Base-by-base conservation (phyloP, 2,329 filamentous ascomycete genomes). In the Pseudocercospora macadamiae region DNA sequence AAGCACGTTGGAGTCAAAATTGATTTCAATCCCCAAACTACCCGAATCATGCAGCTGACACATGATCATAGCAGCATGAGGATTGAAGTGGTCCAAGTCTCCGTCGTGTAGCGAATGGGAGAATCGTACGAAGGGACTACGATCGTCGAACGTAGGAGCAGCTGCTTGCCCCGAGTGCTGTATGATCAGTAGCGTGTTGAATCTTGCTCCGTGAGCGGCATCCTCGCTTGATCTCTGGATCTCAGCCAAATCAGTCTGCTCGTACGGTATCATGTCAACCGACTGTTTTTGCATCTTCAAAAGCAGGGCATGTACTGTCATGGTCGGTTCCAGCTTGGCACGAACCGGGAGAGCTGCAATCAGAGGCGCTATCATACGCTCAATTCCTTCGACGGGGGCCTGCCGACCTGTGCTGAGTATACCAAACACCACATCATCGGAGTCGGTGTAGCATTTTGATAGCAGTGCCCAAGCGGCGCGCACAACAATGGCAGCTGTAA, bases 381-480 rank as follows among this genome's bases (percentile, higher is more conserved):
- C 48, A 12, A 51, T 51, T 16, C 25, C 25, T 21, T 51, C 28
- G 19, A 51, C 28, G 10, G 48, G 48, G n/a, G 32, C 32, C 23
- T 51, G 28, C 14, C 48, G 48, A 21, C 48, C 48, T 7, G 28
- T 30, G 5, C 28, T 34, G n/a, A 51, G 48, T 32, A 34, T 21
- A 14, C 48, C 48, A 34, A 51, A 51, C 14, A 62, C 45, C 6
- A 55, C 57, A 21, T 64, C 62, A n/a, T 42, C 23, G 7, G 52
- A 51, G 42, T 53, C 34, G 19, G 57, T 55, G 21, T 59, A 53
- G 6, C 37, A 18, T n/a, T 51, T 18, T 3, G 32, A 39, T 3
- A 64, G 21, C 6, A 64, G 12, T 9, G 62, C 54, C 62, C 62
- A 64, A 7, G 57, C 62, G 5, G 54, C 54, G 21, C 55, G 42